Conservation (phyloP, 768 basidiomycete species). For the Amanita fuliginea region DNA sequence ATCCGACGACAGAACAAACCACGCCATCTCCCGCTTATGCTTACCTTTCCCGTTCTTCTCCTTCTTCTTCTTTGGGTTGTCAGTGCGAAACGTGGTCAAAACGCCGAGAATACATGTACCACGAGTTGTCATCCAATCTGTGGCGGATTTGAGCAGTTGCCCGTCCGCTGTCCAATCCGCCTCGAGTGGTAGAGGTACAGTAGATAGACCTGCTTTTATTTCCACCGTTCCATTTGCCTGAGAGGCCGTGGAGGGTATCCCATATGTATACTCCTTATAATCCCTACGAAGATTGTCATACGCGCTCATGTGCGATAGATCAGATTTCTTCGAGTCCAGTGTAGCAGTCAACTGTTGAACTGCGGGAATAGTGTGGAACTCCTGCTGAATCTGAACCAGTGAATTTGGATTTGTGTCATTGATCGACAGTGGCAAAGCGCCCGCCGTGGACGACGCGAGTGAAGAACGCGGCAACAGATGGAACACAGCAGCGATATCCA, state of each 20-base stretch:
- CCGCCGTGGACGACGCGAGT: constrained; percentile 15
- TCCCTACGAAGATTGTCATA: constrained; percentile 85
- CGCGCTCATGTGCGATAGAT: constrained; percentile 55
- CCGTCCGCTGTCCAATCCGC: constrained; percentile 27
- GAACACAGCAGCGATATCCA: constrained; percentile 53
- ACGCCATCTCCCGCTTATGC: constrained; percentile 54
- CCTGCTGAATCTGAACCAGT: background rate
- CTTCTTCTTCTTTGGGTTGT: constrained; percentile 21
- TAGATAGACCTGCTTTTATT: constrained; percentile 67
- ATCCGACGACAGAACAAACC: constrained; percentile 33
- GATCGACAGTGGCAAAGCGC: constrained; percentile 1
- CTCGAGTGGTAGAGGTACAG: constrained; percentile 65
- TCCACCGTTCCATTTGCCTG: constrained; percentile 13
- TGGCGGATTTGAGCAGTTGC: constrained; percentile 25
- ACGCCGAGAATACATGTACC: constrained; percentile 63
- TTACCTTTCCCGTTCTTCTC: constrained; percentile 31
- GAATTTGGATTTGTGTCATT: constrained; percentile 7
- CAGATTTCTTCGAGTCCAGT: constrained; percentile 48
- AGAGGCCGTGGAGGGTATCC: constrained; percentile 28
- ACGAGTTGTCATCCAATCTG: constrained; percentile 57
- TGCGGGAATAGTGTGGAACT: constrained; percentile 24
- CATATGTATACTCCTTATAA: constrained; percentile 77
- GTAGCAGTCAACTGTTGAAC: constrained; percentile 38
- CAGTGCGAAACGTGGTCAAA: constrained; percentile 53
- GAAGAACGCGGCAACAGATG: constrained; percentile 55